These are phyloP conservation scores for Kuraishia ogatae DNA, from an alignment of 805 yeast species.

Conservation along the genomic window DNA sequence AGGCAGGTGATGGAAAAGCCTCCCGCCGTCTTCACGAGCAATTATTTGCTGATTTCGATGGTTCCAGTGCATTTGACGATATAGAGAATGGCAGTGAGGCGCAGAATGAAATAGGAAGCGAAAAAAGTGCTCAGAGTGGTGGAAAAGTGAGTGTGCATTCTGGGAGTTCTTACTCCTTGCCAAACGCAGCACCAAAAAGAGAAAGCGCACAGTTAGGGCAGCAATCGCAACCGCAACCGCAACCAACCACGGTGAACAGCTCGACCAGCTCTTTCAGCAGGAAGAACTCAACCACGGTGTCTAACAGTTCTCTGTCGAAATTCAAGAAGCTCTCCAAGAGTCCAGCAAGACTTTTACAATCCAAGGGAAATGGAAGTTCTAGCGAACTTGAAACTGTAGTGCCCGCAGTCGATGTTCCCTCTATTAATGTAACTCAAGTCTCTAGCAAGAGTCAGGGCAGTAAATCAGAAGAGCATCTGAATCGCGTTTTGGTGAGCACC, in stretches of 20 bases:
- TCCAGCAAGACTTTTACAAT: slow-evolving; percentile 2
- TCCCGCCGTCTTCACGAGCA: slow-evolving; percentile 14
- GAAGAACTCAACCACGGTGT: slow-evolving; percentile 1
- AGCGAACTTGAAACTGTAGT: not conserved
- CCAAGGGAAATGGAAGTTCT: not conserved
- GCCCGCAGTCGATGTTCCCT: not conserved
- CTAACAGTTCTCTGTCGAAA: not conserved
- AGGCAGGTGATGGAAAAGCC: not conserved
- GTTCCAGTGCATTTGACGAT: slow-evolving; percentile 11
- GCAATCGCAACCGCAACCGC: not conserved
- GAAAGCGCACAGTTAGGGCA: not conserved
- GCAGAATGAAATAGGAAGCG: not conserved
- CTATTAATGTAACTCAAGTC: not conserved
- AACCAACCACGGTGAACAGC: not conserved
- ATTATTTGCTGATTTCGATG: slow-evolving; percentile 18
- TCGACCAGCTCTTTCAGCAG: not conserved
- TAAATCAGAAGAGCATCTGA: not conserved
- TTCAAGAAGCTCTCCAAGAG: slow-evolving; percentile 3
- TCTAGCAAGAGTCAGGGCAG: not conserved
- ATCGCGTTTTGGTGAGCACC: not conserved
- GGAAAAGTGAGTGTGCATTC: not conserved
- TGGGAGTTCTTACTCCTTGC: not conserved
- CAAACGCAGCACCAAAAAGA: not conserved
- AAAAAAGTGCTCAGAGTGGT: no score
- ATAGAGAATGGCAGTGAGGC: slow-evolving; percentile 11